Evolutionary conservation across 2,329 filamentous ascomycete species (phyloP).

Genomic region (Fusarium incarnatum): DNA sequence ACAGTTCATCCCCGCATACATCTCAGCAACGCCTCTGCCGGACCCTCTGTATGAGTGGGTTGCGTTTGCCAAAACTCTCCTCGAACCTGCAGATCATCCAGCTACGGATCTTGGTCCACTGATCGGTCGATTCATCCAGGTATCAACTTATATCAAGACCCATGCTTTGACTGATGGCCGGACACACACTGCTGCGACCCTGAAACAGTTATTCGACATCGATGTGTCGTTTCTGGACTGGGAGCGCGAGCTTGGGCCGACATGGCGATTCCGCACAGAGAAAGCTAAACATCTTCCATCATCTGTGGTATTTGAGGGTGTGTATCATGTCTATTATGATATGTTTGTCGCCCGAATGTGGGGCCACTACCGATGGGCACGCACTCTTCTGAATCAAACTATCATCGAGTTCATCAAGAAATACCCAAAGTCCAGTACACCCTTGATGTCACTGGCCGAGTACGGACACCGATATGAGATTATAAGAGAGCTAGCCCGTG

Average conservation of each 20-base stretch:
- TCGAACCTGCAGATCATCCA: slow-evolving; percentile 53
- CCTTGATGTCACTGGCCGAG: slow-evolving; percentile 48
- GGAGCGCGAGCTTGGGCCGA: slow-evolving; percentile 51
- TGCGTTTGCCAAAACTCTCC: slow-evolving; percentile 51
- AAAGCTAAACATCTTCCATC: slow-evolving; percentile 51
- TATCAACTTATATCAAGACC: slow-evolving; percentile 52
- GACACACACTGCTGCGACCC: slow-evolving; percentile 49
- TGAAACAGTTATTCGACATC: slow-evolving; percentile 56
- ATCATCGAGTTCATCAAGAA: slow-evolving; percentile 57
- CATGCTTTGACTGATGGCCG: slow-evolving; percentile 54
- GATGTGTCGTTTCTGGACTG: slow-evolving; percentile 56
- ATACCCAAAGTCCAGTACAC: slow-evolving; percentile 54
- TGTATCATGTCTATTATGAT: slow-evolving; percentile 67
- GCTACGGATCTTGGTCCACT: slow-evolving; percentile 56
- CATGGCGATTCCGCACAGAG: slow-evolving; percentile 54
- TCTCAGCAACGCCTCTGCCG: slow-evolving; percentile 55
- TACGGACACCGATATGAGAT: slow-evolving; percentile 50
- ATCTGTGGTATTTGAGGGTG: slow-evolving; percentile 61
- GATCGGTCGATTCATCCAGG: slow-evolving; percentile 55
- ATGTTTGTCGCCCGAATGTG: slow-evolving; percentile 66
- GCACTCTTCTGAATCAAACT: slow-evolving; percentile 64
- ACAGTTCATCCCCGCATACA: slow-evolving; percentile 60
- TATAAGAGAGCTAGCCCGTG: slow-evolving; percentile 56
- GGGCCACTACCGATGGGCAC: slow-evolving; percentile 70
- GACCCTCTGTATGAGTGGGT: slow-evolving; percentile 58